A percentile compares a stretch with the other conserved stretches of the same genome.
phyloP scores from a whole-genome alignment of 176 grass and related monocot genomes.

The Leersia perrieri region DNA sequence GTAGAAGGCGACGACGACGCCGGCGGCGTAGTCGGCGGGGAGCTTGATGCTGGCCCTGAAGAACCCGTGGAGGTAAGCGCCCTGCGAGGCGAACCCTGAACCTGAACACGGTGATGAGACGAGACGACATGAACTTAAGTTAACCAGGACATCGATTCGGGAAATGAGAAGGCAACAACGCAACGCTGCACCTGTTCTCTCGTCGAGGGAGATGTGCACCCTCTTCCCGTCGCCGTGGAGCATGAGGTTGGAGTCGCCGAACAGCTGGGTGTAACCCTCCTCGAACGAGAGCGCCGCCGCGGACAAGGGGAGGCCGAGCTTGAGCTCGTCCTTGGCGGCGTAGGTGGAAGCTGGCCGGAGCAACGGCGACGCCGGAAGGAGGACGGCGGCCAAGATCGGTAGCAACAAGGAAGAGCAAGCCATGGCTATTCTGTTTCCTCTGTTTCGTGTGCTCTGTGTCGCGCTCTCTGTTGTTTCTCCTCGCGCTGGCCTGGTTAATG shows the following conservation, averaged over 20 bases:
- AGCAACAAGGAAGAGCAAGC: conserved; percentile 13
- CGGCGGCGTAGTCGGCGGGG: conserved; percentile 69
- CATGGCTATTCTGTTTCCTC: conserved; percentile 30
- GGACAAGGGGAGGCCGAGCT: conserved; percentile 27
- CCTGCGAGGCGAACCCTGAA: conserved; percentile 75
- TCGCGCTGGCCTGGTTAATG: not conserved
- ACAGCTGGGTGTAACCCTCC: conserved; percentile 83
- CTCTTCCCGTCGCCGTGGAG: conserved; percentile 65
- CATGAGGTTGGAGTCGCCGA: conserved; percentile 85
- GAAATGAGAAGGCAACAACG: not conserved
- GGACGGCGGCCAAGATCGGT: not conserved
- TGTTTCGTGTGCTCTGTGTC: not conserved
- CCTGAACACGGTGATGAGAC: conserved; percentile 27
- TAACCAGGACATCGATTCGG: not conserved
- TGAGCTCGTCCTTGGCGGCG: conserved; percentile 12
- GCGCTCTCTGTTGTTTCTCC: not conserved
- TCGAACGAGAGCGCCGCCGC: conserved; percentile 58
- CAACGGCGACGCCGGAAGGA: not conserved
- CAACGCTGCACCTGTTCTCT: conserved; percentile 54
- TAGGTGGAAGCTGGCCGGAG: not conserved
- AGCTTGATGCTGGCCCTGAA: conserved; percentile 89
- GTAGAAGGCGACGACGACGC: conserved; percentile 91
- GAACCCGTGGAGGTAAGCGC: conserved; percentile 59
- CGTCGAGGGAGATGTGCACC: conserved; percentile 79
- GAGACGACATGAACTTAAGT: not conserved